phyloP scores from a whole-genome alignment of 2,329 filamentous ascomycete species.

The Pyrenophora seminiperda region DNA sequence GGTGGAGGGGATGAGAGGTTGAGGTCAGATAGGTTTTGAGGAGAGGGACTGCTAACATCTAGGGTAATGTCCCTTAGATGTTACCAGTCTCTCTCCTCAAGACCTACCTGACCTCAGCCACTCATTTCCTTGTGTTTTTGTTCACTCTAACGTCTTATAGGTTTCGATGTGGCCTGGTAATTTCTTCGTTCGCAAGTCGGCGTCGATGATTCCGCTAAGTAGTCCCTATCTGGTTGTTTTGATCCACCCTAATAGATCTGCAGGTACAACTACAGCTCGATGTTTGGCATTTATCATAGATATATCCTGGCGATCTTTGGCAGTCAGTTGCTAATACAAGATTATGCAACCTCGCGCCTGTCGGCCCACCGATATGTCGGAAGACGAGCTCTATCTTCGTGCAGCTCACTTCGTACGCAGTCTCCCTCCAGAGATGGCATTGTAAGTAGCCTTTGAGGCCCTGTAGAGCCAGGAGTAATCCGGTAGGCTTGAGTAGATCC shows the following conservation, averaged over 20 bases:
- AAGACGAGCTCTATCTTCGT: neutral
- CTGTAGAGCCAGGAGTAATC: neutral
- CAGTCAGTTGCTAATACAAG: neutral
- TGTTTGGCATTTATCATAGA: neutral
- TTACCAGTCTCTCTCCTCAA: neutral
- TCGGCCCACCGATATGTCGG: neutral
- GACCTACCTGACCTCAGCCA: too few relatives aligned
- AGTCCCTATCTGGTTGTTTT: neutral
- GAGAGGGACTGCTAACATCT: conserved; percentile 1
- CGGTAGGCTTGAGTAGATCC: neutral
- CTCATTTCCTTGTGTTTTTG: too few relatives aligned
- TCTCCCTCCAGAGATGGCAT: neutral
- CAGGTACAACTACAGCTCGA: neutral
- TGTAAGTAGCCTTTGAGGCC: neutral
- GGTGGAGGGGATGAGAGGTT: too few relatives aligned
- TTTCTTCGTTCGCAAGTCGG: neutral
- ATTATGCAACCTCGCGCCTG: neutral
- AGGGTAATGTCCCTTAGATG: neutral
- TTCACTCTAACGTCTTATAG: neutral
- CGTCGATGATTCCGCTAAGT: neutral
- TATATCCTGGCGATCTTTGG: neutral
- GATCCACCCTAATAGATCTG: neutral
- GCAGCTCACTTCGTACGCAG: neutral
- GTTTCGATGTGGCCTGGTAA: conserved; percentile 1
- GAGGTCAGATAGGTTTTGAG: too few relatives aligned